Conservation (phyloP, 331 rosid genomes). For the Erythrophleum ivorense region DNA sequence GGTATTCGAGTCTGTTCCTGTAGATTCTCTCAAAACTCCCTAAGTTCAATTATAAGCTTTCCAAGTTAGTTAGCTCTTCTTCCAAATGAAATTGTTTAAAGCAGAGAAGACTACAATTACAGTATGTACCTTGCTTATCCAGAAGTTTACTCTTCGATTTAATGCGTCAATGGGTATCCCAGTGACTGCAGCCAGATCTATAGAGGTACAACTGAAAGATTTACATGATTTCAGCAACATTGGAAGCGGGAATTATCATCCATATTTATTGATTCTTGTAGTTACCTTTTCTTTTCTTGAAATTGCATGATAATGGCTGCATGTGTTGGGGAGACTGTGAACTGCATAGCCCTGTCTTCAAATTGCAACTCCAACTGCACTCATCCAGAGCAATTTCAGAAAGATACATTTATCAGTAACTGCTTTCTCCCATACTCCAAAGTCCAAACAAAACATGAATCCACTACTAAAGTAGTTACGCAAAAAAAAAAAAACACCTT, state of each 20-base stretch:
- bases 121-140: conserved; percentile 91
- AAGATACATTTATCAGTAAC: no score
- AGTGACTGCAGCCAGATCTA: conserved; percentile 71
- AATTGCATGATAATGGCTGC: conserved; percentile 82
- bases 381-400: no score
- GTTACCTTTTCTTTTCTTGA: conserved; percentile 72
- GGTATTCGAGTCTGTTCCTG: conserved; percentile 53
- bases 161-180: conserved; percentile 72
- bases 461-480: no score
- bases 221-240: no score
- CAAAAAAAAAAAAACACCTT: no score
- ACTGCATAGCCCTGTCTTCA: conserved; percentile 77
- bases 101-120: no score
- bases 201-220: conserved; percentile 80
- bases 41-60: no score
- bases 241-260: no score
- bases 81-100: no score
- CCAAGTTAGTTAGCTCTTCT: no score
- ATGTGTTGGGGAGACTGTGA: conserved; percentile 77
- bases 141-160: conserved; percentile 74
- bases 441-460: conserved; percentile 12
- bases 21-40: conserved; percentile 76
- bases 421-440: no score
- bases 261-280: conserved; percentile 28
- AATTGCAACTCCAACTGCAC: conserved; percentile 84